Conservation (phyloP, 176 grass and related monocot genomes). For the Puya raimondii region DNA sequence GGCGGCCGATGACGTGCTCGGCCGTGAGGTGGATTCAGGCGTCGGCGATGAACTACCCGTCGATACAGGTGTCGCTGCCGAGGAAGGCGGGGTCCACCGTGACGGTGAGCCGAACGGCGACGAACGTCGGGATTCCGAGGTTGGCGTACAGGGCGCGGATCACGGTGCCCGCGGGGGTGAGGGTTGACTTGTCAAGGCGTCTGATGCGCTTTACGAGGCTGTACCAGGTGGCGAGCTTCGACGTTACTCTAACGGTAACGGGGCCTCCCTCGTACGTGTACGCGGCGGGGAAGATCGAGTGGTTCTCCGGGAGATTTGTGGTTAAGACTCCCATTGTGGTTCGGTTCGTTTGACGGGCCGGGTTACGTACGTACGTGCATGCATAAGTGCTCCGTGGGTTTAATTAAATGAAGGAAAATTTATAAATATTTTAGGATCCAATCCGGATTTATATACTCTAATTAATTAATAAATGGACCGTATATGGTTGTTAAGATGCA, state of each 20-base stretch:
- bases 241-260: not conserved
- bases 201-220: not conserved
- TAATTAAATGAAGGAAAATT: too few relatives aligned
- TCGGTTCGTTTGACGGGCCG: not conserved
- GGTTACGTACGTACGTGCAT: not conserved
- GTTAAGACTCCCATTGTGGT: not conserved
- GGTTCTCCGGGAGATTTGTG: not conserved
- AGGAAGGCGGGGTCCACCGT: not conserved
- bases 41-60: slow-evolving; percentile 7
- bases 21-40: not conserved
- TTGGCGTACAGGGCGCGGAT: not conserved
- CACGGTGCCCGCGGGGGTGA: not conserved
- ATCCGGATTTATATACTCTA: too few relatives aligned
- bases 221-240: not conserved
- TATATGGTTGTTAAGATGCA: too few relatives aligned
- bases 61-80: not conserved
- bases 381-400: too few relatives aligned
- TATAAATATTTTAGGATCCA: too few relatives aligned
- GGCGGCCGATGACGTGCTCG: not conserved
- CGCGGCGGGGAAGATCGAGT: not conserved
- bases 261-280: not conserved
- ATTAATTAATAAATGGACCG: too few relatives aligned
- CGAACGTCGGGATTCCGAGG: not conserved
- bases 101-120: not conserved
- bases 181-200: slow-evolving; percentile 5